Percentiles rank a stretch among this genome's conserved stretches.
Conservation (phyloP, 2,329 filamentous ascomycete species). For the Remersonia thermophila region DNA sequence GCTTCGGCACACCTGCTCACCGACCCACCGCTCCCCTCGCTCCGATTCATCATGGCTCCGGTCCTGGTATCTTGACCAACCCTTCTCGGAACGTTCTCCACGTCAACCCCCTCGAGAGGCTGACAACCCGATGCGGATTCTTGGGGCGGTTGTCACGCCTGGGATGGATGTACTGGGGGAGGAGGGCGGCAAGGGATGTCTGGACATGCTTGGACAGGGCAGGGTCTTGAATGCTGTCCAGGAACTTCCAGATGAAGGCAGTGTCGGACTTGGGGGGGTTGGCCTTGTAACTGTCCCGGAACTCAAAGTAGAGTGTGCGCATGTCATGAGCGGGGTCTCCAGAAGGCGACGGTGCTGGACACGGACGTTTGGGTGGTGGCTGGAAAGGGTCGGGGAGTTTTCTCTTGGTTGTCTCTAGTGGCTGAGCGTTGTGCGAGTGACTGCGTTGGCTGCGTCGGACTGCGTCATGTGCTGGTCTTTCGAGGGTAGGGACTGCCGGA, state of each 20-base stretch:
- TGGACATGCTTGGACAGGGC: constrained; percentile 14
- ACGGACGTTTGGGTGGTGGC: not conserved
- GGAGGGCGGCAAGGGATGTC: constrained; percentile 8
- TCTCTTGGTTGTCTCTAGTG: not conserved
- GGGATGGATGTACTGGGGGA: constrained; percentile 10
- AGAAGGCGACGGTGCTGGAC: not conserved
- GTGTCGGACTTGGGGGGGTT: constrained; percentile 9
- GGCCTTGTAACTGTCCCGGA: constrained; percentile 9
- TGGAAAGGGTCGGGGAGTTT: not conserved
- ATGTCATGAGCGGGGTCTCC: constrained; percentile 8
- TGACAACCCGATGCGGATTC: constrained; percentile 4
- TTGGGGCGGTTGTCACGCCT: constrained; percentile 3
- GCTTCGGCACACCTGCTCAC: no score
- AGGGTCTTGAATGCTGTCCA: constrained; percentile 13
- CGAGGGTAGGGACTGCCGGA: no score
- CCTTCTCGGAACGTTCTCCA: constrained; percentile 13
- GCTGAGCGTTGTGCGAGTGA: not conserved
- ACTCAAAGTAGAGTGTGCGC: constrained; percentile 11
- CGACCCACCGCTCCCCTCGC: no score
- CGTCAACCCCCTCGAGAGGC: constrained; percentile 8
- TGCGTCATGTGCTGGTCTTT: no score
- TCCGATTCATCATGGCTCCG: no score
- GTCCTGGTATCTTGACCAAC: constrained; percentile 5
- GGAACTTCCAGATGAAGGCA: constrained; percentile 16
- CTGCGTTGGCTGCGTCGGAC: not conserved